Base-by-base conservation (phyloP, 176 grass and related monocot genomes). In the Leersia perrieri region DNA sequence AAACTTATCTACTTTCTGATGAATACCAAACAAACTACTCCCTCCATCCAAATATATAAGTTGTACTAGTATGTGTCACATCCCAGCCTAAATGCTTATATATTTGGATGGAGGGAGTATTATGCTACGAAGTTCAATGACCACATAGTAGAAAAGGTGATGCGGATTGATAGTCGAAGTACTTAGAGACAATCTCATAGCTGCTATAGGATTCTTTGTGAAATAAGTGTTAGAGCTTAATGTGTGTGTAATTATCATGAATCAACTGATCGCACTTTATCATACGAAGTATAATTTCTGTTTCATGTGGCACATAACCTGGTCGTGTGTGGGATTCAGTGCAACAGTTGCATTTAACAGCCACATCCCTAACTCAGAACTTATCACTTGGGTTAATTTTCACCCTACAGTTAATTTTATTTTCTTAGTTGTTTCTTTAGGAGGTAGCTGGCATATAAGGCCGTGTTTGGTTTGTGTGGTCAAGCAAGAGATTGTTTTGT, bases 231-330 rank as follows among this genome's bases (percentile, higher is more conserved):
- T 81, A n/a, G 5, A 33, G 51, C 14, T 58, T 23, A 58, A 2
- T 25, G 41, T 53, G 5, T 86, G 27, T 32, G 47, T 74, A 79
- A 20, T 53, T 70, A 31, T 68, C n/a, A 51, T 72, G 26, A 70
- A 32, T 66, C 33, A 73, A 39, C 75, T n/a, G n/a, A n/a, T n/a
- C n/a, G n/a, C n/a, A n/a, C 20, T 53, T 22, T 53, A 20, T n/a
- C 49, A 7, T 53, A 53, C 49, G 18, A 22, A 53, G 49, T 53
- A 20, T 22, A 53, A 53, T 53, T 53, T 53, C 49, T 53, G 5
- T 53, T 53, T 53, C 18, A 53, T 3, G 49, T 53, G 49, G 49
- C 5, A 2, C 49, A 53, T 53, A 53, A 22, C 47, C 18, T 51
- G 15, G 49, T 20, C 1, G 1, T 14, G 12, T 7, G 6, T 2